phyloP scores from a whole-genome alignment of 1,284 basidiomycete species.

The Rhodotorula sp. region DNA sequence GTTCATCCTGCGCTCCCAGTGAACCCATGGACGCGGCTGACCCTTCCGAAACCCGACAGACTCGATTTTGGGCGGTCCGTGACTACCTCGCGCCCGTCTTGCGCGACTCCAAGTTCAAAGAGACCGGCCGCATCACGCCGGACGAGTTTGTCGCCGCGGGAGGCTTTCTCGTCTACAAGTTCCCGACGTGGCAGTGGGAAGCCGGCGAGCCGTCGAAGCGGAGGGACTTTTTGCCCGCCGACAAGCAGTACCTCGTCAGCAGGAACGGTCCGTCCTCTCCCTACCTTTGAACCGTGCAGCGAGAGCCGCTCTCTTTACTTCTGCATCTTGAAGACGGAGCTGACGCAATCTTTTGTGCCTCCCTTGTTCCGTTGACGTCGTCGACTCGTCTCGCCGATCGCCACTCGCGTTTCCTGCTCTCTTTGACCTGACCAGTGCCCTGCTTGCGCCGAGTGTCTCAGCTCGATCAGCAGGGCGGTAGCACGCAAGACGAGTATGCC shows the following conservation, averaged over 20 bases:
- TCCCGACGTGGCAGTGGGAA: constrained; percentile 90
- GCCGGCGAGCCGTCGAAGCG: constrained; percentile 61
- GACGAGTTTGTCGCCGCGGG: constrained; percentile 91
- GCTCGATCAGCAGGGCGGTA: constrained; percentile 84
- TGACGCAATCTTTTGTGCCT: not conserved
- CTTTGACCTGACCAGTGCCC: constrained; percentile 60
- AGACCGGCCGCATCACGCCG: constrained; percentile 73
- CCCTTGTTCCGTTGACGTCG: not conserved
- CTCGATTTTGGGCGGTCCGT: constrained; percentile 91
- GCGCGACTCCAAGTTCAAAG: constrained; percentile 98
- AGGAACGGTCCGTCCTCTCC: constrained; percentile 60
- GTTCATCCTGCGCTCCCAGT: too few relatives aligned
- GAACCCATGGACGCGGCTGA: not conserved
- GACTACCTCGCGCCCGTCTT: constrained; percentile 95
- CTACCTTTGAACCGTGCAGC: not conserved
- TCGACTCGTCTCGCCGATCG: too few relatives aligned
- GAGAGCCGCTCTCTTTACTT: too few relatives aligned
- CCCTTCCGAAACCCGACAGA: constrained; percentile 47
- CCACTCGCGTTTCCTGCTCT: too few relatives aligned
- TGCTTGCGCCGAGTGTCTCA: constrained; percentile 87
- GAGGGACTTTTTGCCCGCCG: constrained; percentile 85
- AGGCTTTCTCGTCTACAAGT: constrained; percentile 92
- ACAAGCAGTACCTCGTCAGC: constrained; percentile 96
- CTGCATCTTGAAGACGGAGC: not conserved
- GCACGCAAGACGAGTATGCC: constrained; percentile 81